These are phyloP conservation scores for Pilaira anomala DNA, from an alignment of 192 early-diverging fungal genomes.

Conservation along the genomic window DNA sequence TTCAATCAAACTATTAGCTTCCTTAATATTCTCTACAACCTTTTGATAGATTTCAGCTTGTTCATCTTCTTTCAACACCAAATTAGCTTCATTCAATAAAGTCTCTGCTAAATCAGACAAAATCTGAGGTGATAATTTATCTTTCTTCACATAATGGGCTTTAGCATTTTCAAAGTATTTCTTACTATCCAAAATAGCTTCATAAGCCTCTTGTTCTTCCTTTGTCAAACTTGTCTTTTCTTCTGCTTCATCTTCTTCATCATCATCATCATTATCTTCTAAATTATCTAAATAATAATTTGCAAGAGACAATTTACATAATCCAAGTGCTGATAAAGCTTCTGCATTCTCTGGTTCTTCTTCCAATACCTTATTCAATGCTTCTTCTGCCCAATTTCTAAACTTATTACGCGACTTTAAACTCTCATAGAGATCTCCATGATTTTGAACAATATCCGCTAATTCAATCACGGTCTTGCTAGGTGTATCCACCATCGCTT, in stretches of 20 bases:
- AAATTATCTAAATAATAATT: conserved; percentile 30
- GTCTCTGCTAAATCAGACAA: conserved; percentile 32
- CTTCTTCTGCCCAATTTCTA: conserved; percentile 17
- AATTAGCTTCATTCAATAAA: conserved; percentile 32
- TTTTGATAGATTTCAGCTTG: conserved; percentile 23
- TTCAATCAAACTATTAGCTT: conserved; percentile 14
- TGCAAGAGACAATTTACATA: conserved; percentile 25
- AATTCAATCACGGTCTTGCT: conserved; percentile 10
- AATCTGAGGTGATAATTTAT: conserved; percentile 13
- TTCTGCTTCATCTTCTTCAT: conserved; percentile 17
- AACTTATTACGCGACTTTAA: conserved; percentile 14
- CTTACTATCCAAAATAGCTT: conserved; percentile 19
- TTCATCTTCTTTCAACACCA: conserved; percentile 25
- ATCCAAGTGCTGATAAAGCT: conserved; percentile 24
- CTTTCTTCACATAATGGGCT: conserved; percentile 2
- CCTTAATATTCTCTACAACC: conserved; percentile 18
- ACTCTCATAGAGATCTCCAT: conserved; percentile 25
- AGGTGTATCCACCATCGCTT: neutral
- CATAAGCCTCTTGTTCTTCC: conserved; percentile 28
- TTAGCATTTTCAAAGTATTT: conserved; percentile 17
- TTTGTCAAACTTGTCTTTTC: conserved; percentile 11
- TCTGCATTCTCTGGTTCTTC: conserved; percentile 14
- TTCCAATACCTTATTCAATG: conserved; percentile 6
- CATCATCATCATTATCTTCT: conserved; percentile 20
- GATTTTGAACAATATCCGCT: conserved; percentile 20